phyloP scores from a whole-genome alignment of 2,329 filamentous ascomycete genomes.

The Orbilia blumenaviensis region DNA sequence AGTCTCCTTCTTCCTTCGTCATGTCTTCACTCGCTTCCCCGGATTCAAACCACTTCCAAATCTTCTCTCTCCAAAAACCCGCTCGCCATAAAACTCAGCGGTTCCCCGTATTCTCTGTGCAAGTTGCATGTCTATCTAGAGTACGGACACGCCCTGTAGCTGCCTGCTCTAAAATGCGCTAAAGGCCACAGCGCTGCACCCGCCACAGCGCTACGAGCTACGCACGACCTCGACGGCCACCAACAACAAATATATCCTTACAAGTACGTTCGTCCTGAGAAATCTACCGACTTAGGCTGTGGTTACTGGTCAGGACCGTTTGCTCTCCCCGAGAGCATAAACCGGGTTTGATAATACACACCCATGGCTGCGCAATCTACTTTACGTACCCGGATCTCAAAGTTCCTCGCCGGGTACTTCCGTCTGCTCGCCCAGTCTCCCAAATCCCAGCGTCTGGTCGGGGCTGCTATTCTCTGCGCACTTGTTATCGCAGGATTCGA shows the following conservation, averaged over 20 bases:
- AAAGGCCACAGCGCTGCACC: neutral
- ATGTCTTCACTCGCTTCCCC: conserved; percentile 43
- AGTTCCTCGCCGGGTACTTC: conserved; percentile 71
- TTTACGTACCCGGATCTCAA: conserved; percentile 73
- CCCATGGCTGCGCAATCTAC: conserved; percentile 89
- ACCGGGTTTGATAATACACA: conserved; percentile 13
- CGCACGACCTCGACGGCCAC: neutral
- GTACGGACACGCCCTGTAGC: conserved; percentile 2
- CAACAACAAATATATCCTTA: neutral
- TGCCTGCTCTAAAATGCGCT: conserved; percentile 9
- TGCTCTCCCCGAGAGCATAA: conserved; percentile 33
- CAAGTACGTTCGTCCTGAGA: neutral
- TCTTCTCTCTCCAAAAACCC: conserved; percentile 20
- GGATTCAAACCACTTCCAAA: conserved; percentile 42
- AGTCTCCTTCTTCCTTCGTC: conserved; percentile 46
- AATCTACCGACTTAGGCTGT: neutral
- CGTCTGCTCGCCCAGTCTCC: conserved; percentile 69
- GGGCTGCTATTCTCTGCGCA: conserved; percentile 76
- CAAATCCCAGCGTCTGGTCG: conserved; percentile 77
- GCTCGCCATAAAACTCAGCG: conserved; percentile 43
- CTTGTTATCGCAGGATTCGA: conserved; percentile 83
- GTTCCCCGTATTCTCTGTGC: conserved; percentile 15
- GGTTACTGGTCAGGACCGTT: neutral
- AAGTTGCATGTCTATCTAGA: neutral
- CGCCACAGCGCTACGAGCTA: neutral